Evolutionary conservation across 139 green algal species (phyloP).

Genomic region (Coelastrella sp.): DNA sequence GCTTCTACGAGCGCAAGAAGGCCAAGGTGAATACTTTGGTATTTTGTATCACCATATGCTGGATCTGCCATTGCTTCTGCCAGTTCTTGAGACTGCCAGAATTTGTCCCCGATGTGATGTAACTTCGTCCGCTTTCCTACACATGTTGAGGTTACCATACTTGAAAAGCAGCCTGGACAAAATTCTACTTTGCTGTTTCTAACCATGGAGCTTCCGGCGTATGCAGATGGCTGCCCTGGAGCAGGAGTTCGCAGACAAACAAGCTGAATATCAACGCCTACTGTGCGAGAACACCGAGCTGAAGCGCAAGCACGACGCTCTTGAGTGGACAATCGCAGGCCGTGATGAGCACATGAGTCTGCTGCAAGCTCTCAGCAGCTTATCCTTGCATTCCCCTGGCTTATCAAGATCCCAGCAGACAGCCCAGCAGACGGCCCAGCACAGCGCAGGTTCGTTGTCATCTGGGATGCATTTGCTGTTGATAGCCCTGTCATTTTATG

Average conservation of each 20-base stretch:
- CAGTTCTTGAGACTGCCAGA: neutral
- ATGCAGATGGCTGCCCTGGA: conserved; percentile 42
- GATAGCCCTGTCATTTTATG: too few species aligned
- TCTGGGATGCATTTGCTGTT: neutral
- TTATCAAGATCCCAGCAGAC: too few species aligned
- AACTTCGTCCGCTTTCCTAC: neutral
- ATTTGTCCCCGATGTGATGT: neutral
- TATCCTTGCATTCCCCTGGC: neutral
- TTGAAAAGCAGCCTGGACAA: too few species aligned
- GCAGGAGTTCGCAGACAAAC: conserved; percentile 6
- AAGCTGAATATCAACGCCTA: conserved; percentile 16
- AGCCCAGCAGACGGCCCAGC: neutral
- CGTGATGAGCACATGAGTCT: conserved; percentile 39
- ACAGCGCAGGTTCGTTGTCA: neutral
- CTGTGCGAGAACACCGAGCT: conserved; percentile 25
- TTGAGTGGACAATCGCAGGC: conserved; percentile 24
- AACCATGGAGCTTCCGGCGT: neutral
- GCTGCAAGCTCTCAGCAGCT: conserved; percentile 17
- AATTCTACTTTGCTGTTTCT: too few species aligned
- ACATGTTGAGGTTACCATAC: too few species aligned
- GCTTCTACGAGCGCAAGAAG: conserved; percentile 51
- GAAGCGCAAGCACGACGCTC: conserved; percentile 11
- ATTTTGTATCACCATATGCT: neutral
- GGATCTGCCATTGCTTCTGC: neutral
- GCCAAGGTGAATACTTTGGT: conserved; percentile 7